A percentile compares a stretch with the other conserved stretches of the same genome.
Evolutionary conservation across 805 yeast species (phyloP).

Genomic region (Schizosaccharomyces lindneri): DNA sequence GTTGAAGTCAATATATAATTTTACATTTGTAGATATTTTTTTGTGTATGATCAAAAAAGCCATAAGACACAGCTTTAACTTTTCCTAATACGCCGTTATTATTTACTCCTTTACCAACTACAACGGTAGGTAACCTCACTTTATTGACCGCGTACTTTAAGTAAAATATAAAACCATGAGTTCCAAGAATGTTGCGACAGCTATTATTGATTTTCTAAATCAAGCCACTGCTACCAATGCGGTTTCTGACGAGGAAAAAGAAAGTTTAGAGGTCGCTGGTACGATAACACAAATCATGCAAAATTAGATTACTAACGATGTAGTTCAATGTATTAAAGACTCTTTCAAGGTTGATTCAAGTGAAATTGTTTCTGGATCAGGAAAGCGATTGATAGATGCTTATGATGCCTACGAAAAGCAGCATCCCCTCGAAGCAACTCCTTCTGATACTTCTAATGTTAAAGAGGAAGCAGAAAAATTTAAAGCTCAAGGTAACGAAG

Average conservation of each 20-base stretch:
- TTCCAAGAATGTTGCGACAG: not conserved
- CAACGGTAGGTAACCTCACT: too few relatives aligned
- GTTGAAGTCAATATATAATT: too few relatives aligned
- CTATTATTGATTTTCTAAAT: conserved; percentile 44
- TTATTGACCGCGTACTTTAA: too few relatives aligned
- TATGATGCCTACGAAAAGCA: conserved; percentile 18
- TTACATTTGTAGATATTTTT: too few relatives aligned
- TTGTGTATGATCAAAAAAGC: too few relatives aligned
- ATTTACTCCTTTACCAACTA: too few relatives aligned
- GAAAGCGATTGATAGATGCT: conserved; percentile 24
- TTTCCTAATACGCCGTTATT: too few relatives aligned
- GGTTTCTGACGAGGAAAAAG: conserved; percentile 54
- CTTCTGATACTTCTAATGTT: conserved; percentile 14
- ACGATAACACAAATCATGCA: conserved; percentile 16
- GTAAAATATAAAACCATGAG: not conserved
- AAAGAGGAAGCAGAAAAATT: conserved; percentile 60
- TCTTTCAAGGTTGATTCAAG: conserved; percentile 44
- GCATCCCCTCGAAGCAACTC: conserved; percentile 12
- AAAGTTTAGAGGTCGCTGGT: conserved; percentile 78
- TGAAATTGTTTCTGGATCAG: conserved; percentile 11
- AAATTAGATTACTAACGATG: not conserved
- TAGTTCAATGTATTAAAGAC: conserved; percentile 43
- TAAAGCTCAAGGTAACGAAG: conserved; percentile 71
- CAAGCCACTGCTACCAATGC: conserved; percentile 32
- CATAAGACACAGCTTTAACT: too few relatives aligned